Conservation (phyloP, 2,329 filamentous ascomycete genomes). For the Stachybotrys chartarum region DNA sequence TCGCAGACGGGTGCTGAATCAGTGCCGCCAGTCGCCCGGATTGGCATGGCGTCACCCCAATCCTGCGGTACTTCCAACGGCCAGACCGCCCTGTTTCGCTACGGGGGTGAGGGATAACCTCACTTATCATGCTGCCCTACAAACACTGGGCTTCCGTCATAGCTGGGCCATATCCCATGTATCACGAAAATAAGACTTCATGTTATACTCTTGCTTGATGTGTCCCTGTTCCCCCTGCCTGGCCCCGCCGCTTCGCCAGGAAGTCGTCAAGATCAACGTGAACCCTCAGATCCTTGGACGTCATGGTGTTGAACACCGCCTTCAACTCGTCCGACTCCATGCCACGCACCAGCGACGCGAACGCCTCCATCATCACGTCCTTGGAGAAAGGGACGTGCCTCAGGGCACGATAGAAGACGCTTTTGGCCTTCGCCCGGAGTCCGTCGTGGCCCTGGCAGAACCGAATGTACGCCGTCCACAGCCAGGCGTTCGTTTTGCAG, state of each 20-base stretch:
- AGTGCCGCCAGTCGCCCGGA: background rate
- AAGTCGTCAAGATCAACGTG: conserved; percentile 46
- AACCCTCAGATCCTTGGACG: conserved; percentile 40
- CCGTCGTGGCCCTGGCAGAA: conserved; percentile 34
- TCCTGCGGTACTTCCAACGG: too few relatives aligned
- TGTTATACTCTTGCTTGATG: too few relatives aligned
- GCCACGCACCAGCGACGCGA: conserved; percentile 32
- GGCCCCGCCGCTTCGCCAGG: conserved; percentile 23
- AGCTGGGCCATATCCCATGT: too few relatives aligned
- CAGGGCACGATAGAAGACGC: conserved; percentile 40
- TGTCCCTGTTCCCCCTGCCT: too few relatives aligned
- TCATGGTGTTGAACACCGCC: conserved; percentile 40
- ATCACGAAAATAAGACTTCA: too few relatives aligned
- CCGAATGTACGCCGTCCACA: conserved; percentile 45
- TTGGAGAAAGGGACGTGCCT: conserved; percentile 43
- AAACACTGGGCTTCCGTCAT: too few relatives aligned
- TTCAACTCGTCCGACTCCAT: conserved; percentile 42
- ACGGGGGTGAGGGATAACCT: too few relatives aligned
- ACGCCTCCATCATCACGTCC: conserved; percentile 43
- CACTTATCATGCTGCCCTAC: too few relatives aligned
- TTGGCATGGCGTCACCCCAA: background rate
- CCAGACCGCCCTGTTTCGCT: too few relatives aligned
- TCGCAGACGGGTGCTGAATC: background rate
- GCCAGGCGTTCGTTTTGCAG: conserved; percentile 29
- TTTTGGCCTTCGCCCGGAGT: conserved; percentile 33